Evolutionary conservation across 2,329 filamentous ascomycete species (phyloP).

Genomic region (Colletotrichum musae): DNA sequence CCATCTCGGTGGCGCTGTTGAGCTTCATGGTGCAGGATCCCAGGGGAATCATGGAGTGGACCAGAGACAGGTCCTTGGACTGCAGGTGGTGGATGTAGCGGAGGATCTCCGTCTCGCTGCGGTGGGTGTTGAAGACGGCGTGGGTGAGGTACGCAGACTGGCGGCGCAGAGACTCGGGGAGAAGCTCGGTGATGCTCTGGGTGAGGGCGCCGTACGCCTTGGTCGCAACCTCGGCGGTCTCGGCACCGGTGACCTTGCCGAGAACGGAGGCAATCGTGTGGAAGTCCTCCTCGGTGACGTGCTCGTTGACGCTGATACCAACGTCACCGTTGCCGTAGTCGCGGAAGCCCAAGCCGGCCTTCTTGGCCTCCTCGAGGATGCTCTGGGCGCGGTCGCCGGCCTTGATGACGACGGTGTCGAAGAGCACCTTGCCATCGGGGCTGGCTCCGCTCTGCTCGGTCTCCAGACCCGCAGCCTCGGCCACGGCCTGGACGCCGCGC

Average conservation of each 20-base stretch:
- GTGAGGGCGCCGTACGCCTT: slow-evolving; percentile 51
- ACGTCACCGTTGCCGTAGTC: slow-evolving; percentile 72
- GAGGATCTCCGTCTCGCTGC: slow-evolving; percentile 94
- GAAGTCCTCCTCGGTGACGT: slow-evolving; percentile 66
- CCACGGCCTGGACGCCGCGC: slow-evolving; percentile 75
- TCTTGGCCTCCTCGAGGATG: slow-evolving; percentile 66
- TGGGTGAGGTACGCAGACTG: slow-evolving; percentile 86
- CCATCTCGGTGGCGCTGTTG: slow-evolving; percentile 94
- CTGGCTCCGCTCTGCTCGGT: slow-evolving; percentile 72
- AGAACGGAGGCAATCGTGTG: slow-evolving; percentile 57
- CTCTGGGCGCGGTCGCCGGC: slow-evolving; percentile 63
- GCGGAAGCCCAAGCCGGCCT: slow-evolving; percentile 73
- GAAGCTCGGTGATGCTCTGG: slow-evolving; percentile 54
- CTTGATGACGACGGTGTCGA: slow-evolving; percentile 85
- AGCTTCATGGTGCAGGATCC: slow-evolving; percentile 99
- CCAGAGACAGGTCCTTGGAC: slow-evolving; percentile 93
- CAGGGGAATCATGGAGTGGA: slow-evolving; percentile 97
- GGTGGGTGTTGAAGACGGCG: slow-evolving; percentile 94
- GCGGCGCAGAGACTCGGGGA: slow-evolving; percentile 76
- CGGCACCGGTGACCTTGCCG: slow-evolving; percentile 46
- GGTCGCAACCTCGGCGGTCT: slow-evolving; percentile 58
- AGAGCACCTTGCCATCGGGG: slow-evolving; percentile 72
- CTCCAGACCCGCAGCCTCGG: slow-evolving; percentile 74
- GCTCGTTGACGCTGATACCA: slow-evolving; percentile 84
- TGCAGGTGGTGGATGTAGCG: slow-evolving; percentile 95